phyloP scores from a whole-genome alignment of 257 asterid species.

The Solanum boliviense region DNA sequence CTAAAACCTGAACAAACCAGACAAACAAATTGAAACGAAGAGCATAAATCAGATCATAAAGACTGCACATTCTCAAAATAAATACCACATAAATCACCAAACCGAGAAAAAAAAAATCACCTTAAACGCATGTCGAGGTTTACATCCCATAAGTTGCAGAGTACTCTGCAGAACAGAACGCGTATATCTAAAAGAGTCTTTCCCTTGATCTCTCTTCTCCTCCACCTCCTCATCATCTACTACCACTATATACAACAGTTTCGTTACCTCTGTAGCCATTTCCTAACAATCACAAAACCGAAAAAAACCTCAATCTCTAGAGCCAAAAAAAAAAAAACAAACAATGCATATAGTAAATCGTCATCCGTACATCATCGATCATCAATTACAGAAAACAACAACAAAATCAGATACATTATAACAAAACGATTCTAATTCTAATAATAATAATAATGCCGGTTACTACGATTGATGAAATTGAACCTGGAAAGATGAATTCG shows the following conservation, averaged over 20 bases:
- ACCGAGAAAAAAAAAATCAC: constrained; percentile 11
- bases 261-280: constrained; percentile 63
- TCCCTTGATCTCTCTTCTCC: constrained; percentile 20
- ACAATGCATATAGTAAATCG: constrained; percentile 13
- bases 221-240: constrained; percentile 35
- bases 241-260: constrained; percentile 76
- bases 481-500: not conserved
- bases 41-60: not conserved
- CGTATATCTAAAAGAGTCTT: constrained; percentile 74
- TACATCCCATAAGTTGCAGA: constrained; percentile 97
- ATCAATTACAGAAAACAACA: not conserved
- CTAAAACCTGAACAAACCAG: not conserved
- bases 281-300: constrained; percentile 4
- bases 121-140: constrained; percentile 96
- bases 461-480: not conserved
- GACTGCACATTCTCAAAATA: not conserved
- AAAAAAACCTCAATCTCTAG: not conserved
- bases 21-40: not conserved
- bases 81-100: not conserved
- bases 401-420: not conserved
- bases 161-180: constrained; percentile 89
- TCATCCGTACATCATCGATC: not conserved
- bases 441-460: not conserved
- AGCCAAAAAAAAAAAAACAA: not conserved
- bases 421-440: not conserved